A percentile compares a stretch with the other conserved stretches of the same genome.
Evolutionary conservation across 2,329 filamentous ascomycete species (phyloP).

Genomic region (Fusarium armeniacum): DNA sequence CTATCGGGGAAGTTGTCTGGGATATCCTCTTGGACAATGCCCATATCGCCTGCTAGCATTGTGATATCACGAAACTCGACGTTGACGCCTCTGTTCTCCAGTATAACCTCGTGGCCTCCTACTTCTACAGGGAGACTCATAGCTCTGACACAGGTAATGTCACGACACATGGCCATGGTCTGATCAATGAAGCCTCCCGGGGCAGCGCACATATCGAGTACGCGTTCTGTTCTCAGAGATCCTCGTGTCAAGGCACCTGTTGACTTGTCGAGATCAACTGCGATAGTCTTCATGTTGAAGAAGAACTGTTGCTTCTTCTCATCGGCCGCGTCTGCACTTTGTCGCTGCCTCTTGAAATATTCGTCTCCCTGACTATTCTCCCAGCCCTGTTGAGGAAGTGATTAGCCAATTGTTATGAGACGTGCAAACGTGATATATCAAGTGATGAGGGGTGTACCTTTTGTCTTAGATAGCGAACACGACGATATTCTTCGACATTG

Average conservation of each 20-base stretch:
- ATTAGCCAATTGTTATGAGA: not conserved
- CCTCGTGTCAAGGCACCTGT: slow-evolving; percentile 53
- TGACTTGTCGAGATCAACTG: slow-evolving; percentile 55
- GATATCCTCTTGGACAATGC: slow-evolving; percentile 46
- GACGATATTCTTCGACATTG: slow-evolving; percentile 13
- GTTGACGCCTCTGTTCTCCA: slow-evolving; percentile 38
- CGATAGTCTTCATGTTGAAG: slow-evolving; percentile 59
- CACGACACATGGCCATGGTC: slow-evolving; percentile 55
- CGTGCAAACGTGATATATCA: fast-evolving
- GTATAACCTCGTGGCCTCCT: slow-evolving; percentile 59
- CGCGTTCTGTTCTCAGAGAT: slow-evolving; percentile 9
- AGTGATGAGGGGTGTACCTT: slow-evolving; percentile 12
- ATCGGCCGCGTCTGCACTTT: slow-evolving; percentile 53
- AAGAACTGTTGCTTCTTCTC: slow-evolving; percentile 49
- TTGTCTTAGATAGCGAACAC: slow-evolving; percentile 16
- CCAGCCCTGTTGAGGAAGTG: slow-evolving; percentile 57
- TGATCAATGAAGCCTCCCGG: slow-evolving; percentile 65
- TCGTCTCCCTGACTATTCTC: slow-evolving; percentile 58
- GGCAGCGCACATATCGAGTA: slow-evolving; percentile 70
- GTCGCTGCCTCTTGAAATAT: slow-evolving; percentile 59
- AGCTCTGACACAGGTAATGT: slow-evolving; percentile 47
- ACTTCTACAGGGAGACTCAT: slow-evolving; percentile 58
- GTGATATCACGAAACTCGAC: slow-evolving; percentile 61
- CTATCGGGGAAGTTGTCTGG: slow-evolving; percentile 47
- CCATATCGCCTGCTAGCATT: slow-evolving; percentile 64